Conservation (phyloP, 2,329 filamentous ascomycete species). For the Parastagonospora nodorum region DNA sequence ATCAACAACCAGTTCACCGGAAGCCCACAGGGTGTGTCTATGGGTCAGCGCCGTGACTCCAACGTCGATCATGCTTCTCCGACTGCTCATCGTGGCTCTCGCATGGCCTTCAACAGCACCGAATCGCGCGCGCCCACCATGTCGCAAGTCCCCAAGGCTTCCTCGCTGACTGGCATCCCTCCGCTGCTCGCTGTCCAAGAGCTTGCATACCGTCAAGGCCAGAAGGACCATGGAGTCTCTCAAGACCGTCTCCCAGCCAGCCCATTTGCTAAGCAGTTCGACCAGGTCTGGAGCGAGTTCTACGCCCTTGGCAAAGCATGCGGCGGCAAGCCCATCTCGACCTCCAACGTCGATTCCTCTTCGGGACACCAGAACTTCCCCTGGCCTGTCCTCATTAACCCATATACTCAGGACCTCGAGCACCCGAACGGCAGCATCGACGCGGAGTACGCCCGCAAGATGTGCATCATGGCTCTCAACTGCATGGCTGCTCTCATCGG, state of each 20-base stretch:
- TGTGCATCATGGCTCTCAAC: conserved; percentile 21
- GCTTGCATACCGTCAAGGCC: conserved; percentile 31
- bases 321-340: conserved; percentile 6
- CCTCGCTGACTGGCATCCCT: conserved; percentile 20
- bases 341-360: conserved; percentile 2
- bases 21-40: not conserved
- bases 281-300: conserved; percentile 23
- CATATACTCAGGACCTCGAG: conserved; percentile 29
- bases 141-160: not conserved
- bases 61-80: conserved; percentile 3
- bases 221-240: conserved; percentile 13
- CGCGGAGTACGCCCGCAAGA: conserved; percentile 14
- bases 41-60: conserved; percentile 5
- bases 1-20: not conserved
- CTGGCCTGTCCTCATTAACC: conserved; percentile 33
- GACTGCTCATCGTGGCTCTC: conserved; percentile 2
- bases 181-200: conserved; percentile 28
- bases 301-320: conserved; percentile 24
- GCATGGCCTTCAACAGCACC: conserved; percentile 7
- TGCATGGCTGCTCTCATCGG: conserved; percentile 27
- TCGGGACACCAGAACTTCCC: conserved; percentile 18
- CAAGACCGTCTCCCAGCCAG: conserved; percentile 15
- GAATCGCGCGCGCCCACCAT: conserved; percentile 2
- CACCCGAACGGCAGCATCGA: conserved; percentile 29
- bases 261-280: conserved; percentile 20